These are phyloP conservation scores for Ascochyta koolunga DNA, from an alignment of 2,329 filamentous ascomycete species.

Conservation along the genomic window DNA sequence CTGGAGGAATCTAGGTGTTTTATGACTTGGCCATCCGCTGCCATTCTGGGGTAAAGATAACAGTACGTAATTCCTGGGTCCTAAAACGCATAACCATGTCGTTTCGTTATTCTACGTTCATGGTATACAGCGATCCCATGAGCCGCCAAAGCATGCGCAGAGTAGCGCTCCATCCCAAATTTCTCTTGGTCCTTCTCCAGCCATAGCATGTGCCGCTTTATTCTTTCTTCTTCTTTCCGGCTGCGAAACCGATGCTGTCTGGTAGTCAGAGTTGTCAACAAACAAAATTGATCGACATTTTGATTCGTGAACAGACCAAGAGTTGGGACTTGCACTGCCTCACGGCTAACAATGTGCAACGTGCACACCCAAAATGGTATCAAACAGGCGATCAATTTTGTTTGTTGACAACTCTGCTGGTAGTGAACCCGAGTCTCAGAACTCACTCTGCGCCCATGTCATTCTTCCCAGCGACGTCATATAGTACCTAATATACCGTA, in stretches of 20 bases:
- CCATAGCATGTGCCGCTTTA: constrained; percentile 2
- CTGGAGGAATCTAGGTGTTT: constrained; percentile 1
- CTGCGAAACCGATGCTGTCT: background rate
- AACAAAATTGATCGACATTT: too few relatives aligned
- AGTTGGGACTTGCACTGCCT: too few relatives aligned
- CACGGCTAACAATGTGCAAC: too few relatives aligned
- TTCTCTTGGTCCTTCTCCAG: background rate
- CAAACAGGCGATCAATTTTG: too few relatives aligned
- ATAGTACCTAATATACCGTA: background rate
- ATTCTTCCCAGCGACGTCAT: background rate
- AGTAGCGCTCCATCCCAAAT: background rate
- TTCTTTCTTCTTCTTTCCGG: constrained; percentile 1
- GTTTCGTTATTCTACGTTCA: background rate
- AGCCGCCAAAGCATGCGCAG: constrained; percentile 5
- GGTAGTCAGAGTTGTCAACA: too few relatives aligned
- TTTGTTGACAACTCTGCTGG: too few relatives aligned
- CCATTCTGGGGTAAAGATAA: constrained; percentile 5
- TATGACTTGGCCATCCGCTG: background rate
- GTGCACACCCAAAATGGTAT: too few relatives aligned
- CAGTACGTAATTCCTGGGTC: constrained; percentile 13
- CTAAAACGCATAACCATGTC: background rate
- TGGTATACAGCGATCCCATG: background rate
- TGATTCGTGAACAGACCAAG: too few relatives aligned
- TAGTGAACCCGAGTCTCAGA: background rate
- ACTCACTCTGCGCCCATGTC: background rate